Conservation (phyloP, 768 basidiomycete genomes). For the Amanita exitialis region DNA sequence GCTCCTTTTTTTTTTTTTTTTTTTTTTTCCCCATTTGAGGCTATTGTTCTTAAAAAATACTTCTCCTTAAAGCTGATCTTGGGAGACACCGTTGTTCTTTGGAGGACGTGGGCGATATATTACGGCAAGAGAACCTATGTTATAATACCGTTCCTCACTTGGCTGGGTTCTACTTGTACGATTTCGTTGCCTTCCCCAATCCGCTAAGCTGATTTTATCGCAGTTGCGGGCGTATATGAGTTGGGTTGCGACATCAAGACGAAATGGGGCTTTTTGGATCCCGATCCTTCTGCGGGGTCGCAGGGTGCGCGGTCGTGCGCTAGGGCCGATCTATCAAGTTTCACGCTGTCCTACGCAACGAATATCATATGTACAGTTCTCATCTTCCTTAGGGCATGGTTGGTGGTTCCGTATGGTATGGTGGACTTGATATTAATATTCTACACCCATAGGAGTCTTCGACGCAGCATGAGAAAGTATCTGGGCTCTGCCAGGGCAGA, state of each 20-base stretch:
- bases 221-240: slow-evolving; percentile 20
- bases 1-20: too few relatives aligned
- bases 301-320: slow-evolving; percentile 16
- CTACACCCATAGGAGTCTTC: slow-evolving; percentile 12
- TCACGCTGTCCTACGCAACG: slow-evolving; percentile 19
- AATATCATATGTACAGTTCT: slow-evolving; percentile 20
- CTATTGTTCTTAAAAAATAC: too few relatives aligned
- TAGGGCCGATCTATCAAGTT: slow-evolving; percentile 19
- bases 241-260: slow-evolving; percentile 19
- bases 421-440: not conserved
- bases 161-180: slow-evolving; percentile 19
- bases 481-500: slow-evolving; percentile 16
- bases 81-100: slow-evolving; percentile 21
- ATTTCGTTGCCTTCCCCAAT: not conserved
- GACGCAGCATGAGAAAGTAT: slow-evolving; percentile 15
- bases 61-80: slow-evolving; percentile 15
- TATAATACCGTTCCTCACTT: slow-evolving; percentile 14
- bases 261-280: slow-evolving; percentile 15
- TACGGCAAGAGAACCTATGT: slow-evolving; percentile 11
- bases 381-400: slow-evolving; percentile 20
- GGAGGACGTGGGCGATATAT: slow-evolving; percentile 19
- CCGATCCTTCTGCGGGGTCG: slow-evolving; percentile 15
- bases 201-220: not conserved
- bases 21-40: too few relatives aligned
- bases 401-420: not conserved